These are phyloP conservation scores for Coriolopsis trogii DNA, from an alignment of 1,284 basidiomycete genomes.

Conservation along the genomic window DNA sequence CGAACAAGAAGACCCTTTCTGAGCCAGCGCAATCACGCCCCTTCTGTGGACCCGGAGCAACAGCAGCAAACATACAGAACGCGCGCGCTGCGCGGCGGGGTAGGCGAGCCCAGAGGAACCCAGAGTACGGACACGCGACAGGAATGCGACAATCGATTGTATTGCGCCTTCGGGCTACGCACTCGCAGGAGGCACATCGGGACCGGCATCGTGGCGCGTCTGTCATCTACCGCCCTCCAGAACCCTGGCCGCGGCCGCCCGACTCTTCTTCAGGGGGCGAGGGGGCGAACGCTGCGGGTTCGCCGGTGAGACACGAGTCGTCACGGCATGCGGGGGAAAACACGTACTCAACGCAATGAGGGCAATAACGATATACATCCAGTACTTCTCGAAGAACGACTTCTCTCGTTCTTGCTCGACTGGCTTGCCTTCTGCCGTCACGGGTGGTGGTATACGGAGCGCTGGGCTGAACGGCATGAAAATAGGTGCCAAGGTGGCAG, in stretches of 20 bases:
- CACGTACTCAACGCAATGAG: slow-evolving; percentile 63
- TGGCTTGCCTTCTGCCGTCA: slow-evolving; percentile 68
- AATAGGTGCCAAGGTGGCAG: too few relatives aligned
- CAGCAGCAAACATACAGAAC: too few relatives aligned
- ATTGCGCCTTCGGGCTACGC: background rate
- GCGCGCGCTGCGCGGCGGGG: too few relatives aligned
- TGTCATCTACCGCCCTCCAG: slow-evolving; percentile 16
- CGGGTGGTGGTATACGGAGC: slow-evolving; percentile 63
- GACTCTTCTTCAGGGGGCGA: slow-evolving; percentile 19
- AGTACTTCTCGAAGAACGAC: slow-evolving; percentile 86
- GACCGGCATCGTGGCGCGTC: slow-evolving; percentile 1
- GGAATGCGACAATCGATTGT: slow-evolving; percentile 1
- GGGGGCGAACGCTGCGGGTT: slow-evolving; percentile 17
- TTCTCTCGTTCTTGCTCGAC: slow-evolving; percentile 65
- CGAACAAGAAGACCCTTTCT: background rate
- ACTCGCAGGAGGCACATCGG: background rate
- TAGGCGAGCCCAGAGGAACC: background rate
- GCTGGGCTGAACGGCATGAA: slow-evolving; percentile 63
- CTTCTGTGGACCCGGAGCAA: too few relatives aligned
- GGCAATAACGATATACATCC: slow-evolving; percentile 75
- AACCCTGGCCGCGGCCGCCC: slow-evolving; percentile 17
- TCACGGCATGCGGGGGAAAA: background rate
- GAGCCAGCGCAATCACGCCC: too few relatives aligned
- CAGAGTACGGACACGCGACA: background rate
- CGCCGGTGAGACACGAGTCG: slow-evolving; percentile 6